A percentile compares a stretch with the other conserved stretches of the same genome.
Conservation (phyloP, 129 eudicot genomes). For the Flaveria robusta region DNA sequence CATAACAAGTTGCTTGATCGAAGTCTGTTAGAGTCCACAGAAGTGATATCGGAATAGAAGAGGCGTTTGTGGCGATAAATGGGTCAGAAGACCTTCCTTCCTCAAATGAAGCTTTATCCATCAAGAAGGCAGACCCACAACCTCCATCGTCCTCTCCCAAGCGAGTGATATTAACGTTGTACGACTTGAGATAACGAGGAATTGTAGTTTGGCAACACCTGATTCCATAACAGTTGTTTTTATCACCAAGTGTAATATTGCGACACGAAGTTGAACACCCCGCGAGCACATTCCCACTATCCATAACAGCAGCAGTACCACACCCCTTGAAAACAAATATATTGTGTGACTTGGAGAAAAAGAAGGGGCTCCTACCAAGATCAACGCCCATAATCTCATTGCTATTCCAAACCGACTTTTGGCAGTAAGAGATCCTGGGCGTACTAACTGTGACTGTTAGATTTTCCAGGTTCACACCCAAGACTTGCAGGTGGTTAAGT, state of each 20-base stretch:
- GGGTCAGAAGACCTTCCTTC: not conserved
- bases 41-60: conserved; percentile 5
- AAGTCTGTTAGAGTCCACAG: conserved; percentile 1
- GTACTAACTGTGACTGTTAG: conserved; percentile 14
- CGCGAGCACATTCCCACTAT: not conserved
- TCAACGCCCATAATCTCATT: not conserved
- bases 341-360: conserved; percentile 20
- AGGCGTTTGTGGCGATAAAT: not conserved
- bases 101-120: conserved; percentile 5
- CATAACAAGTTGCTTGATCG: not conserved
- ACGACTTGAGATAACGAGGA: conserved; percentile 2
- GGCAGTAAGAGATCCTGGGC: conserved; percentile 21
- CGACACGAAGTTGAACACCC: conserved; percentile 28
- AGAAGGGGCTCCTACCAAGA: conserved; percentile 21
- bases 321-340: conserved; percentile 19
- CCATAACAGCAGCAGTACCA: conserved; percentile 5
- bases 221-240: conserved; percentile 11
- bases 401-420: conserved; percentile 1
- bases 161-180: not conserved
- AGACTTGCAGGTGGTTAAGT: too few species aligned
- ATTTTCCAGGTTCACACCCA: not conserved
- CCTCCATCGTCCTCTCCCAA: not conserved
- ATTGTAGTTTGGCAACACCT: conserved; percentile 24
- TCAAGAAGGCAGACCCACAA: conserved; percentile 23
- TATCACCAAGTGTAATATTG: not conserved